Evolutionary conservation across 1,139 yeast species (phyloP).

Genomic region (Torulaspora globosa): DNA sequence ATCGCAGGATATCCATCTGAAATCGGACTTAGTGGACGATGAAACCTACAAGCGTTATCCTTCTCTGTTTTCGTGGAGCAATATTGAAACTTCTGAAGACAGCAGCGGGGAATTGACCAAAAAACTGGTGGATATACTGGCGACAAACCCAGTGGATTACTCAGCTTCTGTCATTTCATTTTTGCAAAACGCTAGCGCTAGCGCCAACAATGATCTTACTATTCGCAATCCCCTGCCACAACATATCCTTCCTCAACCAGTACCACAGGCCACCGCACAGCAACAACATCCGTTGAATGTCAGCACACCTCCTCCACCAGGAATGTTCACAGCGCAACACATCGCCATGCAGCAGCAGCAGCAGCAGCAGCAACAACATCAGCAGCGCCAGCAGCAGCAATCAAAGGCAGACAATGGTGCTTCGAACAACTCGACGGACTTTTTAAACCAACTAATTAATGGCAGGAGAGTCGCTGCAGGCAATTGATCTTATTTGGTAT

Average conservation of each 20-base stretch:
- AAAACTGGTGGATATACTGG: constrained; percentile 35
- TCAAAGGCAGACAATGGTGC: constrained; percentile 14
- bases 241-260: constrained; percentile 22
- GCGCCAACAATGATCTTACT: constrained; percentile 16
- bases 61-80: constrained; percentile 43
- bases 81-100: constrained; percentile 29
- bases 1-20: constrained; percentile 37
- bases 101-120: constrained; percentile 31
- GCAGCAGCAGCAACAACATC: constrained; percentile 20
- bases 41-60: constrained; percentile 40
- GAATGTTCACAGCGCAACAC: constrained; percentile 38
- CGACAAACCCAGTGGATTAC: constrained; percentile 36
- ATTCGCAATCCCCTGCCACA: constrained; percentile 20
- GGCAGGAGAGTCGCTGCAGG: constrained; percentile 51
- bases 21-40: constrained; percentile 37
- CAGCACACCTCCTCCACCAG: constrained; percentile 47
- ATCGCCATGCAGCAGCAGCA: constrained; percentile 17
- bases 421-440: constrained; percentile 53
- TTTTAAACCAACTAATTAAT: constrained; percentile 65
- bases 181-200: constrained; percentile 28
- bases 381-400: constrained; percentile 19
- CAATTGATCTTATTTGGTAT: constrained; percentile 14
- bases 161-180: constrained; percentile 33
- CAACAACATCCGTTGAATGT: constrained; percentile 26
- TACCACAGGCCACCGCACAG: constrained; percentile 17